Percentiles rank a stretch among this genome's conserved stretches.
Conservation (phyloP, 768 basidiomycete species). For the Russula earlei region DNA sequence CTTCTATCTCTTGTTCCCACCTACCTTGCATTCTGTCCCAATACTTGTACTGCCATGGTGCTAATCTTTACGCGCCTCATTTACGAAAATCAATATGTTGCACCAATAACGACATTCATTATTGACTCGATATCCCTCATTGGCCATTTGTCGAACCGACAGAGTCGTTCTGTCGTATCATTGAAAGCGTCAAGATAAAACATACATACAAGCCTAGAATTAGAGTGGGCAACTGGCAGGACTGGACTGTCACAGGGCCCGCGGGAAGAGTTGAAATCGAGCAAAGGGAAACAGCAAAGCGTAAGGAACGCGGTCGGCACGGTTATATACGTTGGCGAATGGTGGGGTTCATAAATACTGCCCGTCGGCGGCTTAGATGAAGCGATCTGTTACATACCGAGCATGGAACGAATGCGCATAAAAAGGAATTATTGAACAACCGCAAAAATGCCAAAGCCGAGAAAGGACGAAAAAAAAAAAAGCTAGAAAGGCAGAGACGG, state of each 20-base stretch:
- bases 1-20: background rate
- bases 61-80: background rate
- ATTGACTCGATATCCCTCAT: background rate
- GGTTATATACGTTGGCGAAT: constrained; percentile 1
- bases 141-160: background rate
- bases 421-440: background rate
- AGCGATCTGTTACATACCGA: constrained; percentile 5
- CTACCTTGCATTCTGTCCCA: too few relatives aligned
- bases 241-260: background rate
- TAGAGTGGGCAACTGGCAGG: background rate
- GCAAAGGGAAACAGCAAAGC: background rate
- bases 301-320: background rate
- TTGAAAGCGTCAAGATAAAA: constrained; percentile 7
- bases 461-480: background rate
- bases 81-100: background rate
- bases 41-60: background rate
- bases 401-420: background rate
- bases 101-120: background rate
- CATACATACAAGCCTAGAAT: constrained; percentile 5
- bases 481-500: constrained; percentile 7
- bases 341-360: constrained; percentile 6
- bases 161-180: background rate
- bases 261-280: background rate
- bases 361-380: constrained; percentile 12
- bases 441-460: background rate